Conservation (phyloP, 768 basidiomycete species). For the Trametes elegans region DNA sequence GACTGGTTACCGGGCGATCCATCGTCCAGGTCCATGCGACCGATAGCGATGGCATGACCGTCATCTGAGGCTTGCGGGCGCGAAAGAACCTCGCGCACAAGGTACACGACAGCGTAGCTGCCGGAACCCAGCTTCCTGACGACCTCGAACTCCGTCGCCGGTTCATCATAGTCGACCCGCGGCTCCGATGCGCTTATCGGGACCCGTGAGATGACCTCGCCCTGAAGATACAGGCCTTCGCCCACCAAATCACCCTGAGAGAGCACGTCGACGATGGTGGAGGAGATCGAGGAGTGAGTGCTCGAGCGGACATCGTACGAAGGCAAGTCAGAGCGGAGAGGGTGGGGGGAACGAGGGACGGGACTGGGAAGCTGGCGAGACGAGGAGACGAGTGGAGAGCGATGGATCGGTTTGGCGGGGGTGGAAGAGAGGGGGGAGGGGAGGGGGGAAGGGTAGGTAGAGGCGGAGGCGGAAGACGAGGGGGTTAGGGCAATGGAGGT, state of each 20-base stretch:
- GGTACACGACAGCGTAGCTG: slow-evolving; percentile 92
- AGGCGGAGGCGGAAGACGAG: slow-evolving; percentile 27
- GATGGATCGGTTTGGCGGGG: slow-evolving; percentile 24
- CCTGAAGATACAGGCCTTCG: slow-evolving; percentile 63
- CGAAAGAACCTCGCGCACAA: slow-evolving; percentile 69
- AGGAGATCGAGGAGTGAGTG: slow-evolving; percentile 34
- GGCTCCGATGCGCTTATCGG: slow-evolving; percentile 40
- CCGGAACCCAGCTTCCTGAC: slow-evolving; percentile 84
- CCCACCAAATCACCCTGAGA: slow-evolving; percentile 72
- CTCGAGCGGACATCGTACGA: slow-evolving; percentile 19
- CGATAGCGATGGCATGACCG: slow-evolving; percentile 47
- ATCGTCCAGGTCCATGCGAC: slow-evolving; percentile 32
- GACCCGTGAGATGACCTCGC: slow-evolving; percentile 61
- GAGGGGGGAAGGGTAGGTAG: slow-evolving; percentile 35
- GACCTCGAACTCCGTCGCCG: slow-evolving; percentile 76
- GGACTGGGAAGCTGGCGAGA: slow-evolving; percentile 25
- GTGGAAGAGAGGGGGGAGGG: slow-evolving; percentile 31
- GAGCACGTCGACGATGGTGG: slow-evolving; percentile 59
- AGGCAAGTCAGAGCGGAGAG: slow-evolving; percentile 20
- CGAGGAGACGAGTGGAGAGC: slow-evolving; percentile 25
- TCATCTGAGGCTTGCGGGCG: slow-evolving; percentile 35
- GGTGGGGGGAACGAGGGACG: slow-evolving; percentile 24
- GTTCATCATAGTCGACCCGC: slow-evolving; percentile 37
- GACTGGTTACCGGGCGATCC: slow-evolving; percentile 22
- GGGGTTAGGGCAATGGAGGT: slow-evolving; percentile 31